Evolutionary conservation across 495 filamentous ascomycete species (phyloP).

Genomic region (Lophiostoma macrostomum): DNA sequence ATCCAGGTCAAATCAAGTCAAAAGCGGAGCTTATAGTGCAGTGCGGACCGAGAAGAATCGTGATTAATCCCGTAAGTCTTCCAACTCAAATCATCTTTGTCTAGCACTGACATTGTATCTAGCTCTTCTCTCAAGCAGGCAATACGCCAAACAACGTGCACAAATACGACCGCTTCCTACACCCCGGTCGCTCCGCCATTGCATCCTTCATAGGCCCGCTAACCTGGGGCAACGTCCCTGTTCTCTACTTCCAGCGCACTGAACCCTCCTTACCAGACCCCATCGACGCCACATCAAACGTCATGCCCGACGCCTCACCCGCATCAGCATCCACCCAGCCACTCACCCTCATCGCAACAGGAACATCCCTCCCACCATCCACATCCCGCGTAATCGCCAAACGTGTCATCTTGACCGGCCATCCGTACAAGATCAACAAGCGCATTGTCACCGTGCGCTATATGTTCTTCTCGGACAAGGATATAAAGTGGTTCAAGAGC

Average conservation of each 20-base stretch:
- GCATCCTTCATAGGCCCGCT: conserved; percentile 87
- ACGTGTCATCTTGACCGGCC: conserved; percentile 88
- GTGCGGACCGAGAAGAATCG: conserved; percentile 77
- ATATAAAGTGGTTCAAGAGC: conserved; percentile 95
- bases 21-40: conserved; percentile 90
- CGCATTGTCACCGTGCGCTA: conserved; percentile 93
- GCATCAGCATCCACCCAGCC: conserved; percentile 33
- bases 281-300: conserved; percentile 35
- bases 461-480: conserved; percentile 98
- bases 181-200: conserved; percentile 86
- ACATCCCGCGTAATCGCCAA: conserved; percentile 83
- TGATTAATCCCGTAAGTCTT: conserved; percentile 58
- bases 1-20: conserved; percentile 70
- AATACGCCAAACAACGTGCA: conserved; percentile 92
- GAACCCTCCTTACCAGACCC: conserved; percentile 32
- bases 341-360: conserved; percentile 74
- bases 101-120: conserved; percentile 33
- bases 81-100: not conserved
- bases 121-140: conserved; percentile 79
- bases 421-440: conserved; percentile 98
- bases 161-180: conserved; percentile 91
- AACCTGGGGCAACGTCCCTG: conserved; percentile 87
- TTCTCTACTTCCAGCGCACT: conserved; percentile 74
- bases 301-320: too few species aligned
- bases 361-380: conserved; percentile 78